These are phyloP conservation scores for Mycena capillaripes DNA, from an alignment of 768 basidiomycete genomes.

Conservation along the genomic window DNA sequence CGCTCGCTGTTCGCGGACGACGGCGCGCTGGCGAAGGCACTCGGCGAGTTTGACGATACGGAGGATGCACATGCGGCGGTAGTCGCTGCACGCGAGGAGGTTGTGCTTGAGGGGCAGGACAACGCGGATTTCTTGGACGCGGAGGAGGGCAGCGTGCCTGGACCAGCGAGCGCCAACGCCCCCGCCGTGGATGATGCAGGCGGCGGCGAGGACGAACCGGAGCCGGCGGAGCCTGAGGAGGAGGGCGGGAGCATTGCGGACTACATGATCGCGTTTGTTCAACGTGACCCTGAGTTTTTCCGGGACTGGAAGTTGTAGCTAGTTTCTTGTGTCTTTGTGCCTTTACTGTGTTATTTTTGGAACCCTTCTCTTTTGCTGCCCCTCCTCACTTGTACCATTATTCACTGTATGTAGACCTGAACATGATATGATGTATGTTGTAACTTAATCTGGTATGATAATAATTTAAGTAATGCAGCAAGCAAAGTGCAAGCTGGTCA, in stretches of 20 bases:
- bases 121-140: constrained; percentile 79
- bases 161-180: neutral
- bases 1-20: constrained; percentile 83
- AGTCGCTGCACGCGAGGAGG: constrained; percentile 81
- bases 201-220: constrained; percentile 37
- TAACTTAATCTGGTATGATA: neutral
- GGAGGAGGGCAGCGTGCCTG: constrained; percentile 37
- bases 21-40: constrained; percentile 74
- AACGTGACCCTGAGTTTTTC: constrained; percentile 77
- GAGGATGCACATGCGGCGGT: constrained; percentile 90
- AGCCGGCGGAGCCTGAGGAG: constrained; percentile 52
- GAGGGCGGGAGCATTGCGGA: constrained; percentile 86
- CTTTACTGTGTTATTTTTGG: neutral
- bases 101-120: constrained; percentile 81
- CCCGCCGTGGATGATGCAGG: neutral
- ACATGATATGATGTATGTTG: neutral
- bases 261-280: constrained; percentile 84
- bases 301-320: constrained; percentile 75
- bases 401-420: neutral
- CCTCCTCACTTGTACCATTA: constrained; percentile 12
- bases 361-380: neutral
- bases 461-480: neutral
- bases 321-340: neutral
- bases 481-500: neutral
- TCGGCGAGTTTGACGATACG: constrained; percentile 89